Conservation (phyloP, 2,329 filamentous ascomycete species). For the Hypoxylon sp. region DNA sequence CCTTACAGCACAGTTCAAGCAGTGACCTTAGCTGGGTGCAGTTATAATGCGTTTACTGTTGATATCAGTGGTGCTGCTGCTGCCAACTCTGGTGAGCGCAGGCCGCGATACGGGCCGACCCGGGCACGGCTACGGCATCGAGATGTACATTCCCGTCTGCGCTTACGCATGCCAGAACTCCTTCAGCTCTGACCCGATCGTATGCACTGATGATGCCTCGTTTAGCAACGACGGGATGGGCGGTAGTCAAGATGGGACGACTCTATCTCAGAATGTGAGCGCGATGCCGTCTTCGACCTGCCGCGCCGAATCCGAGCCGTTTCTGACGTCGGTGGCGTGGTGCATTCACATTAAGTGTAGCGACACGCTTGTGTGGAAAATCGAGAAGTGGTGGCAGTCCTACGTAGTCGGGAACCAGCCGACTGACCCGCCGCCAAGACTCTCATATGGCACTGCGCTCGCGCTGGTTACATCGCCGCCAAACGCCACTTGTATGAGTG, state of each 20-base stretch:
- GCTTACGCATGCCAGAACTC: slow-evolving; percentile 19
- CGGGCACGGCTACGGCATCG: slow-evolving; percentile 29
- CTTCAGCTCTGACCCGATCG: slow-evolving; percentile 9
- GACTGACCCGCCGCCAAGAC: neutral
- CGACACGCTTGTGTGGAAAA: slow-evolving; percentile 14
- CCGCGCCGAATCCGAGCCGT: slow-evolving; percentile 16
- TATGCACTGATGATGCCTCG: slow-evolving; percentile 21
- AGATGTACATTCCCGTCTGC: slow-evolving; percentile 27
- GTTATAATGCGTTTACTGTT: neutral
- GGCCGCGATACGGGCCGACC: slow-evolving; percentile 19
- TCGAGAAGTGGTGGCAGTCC: slow-evolving; percentile 29
- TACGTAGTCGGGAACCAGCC: slow-evolving; percentile 1
- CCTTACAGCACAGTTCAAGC: neutral
- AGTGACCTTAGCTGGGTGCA: neutral
- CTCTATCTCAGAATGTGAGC: slow-evolving; percentile 1
- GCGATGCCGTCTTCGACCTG: slow-evolving; percentile 26
- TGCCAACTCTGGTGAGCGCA: slow-evolving; percentile 8
- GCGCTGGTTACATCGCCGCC: slow-evolving; percentile 16
- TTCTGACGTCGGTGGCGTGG: slow-evolving; percentile 49
- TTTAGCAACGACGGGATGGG: neutral
- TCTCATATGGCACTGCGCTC: slow-evolving; percentile 22
- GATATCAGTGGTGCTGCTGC: neutral
- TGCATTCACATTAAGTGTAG: slow-evolving; percentile 50
- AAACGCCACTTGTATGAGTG: slow-evolving; percentile 18
- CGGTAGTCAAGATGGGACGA: slow-evolving; percentile 13